These are phyloP conservation scores for Eutypa lata DNA, from an alignment of 2,329 filamentous ascomycete genomes.

Conservation along the genomic window DNA sequence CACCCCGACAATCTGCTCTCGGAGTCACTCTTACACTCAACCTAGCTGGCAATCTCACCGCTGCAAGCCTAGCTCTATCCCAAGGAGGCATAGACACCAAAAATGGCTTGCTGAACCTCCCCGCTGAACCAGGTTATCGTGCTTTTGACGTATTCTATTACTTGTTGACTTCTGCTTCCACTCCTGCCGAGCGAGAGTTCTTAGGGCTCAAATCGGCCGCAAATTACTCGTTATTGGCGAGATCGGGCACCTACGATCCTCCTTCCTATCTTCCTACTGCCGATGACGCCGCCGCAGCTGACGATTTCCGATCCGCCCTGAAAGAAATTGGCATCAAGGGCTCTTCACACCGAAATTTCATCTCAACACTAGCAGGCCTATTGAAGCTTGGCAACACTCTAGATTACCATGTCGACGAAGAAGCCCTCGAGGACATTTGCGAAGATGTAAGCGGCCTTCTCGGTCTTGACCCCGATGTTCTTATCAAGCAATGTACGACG, in stretches of 20 bases:
- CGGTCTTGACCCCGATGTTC: constrained; percentile 80
- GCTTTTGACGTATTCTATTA: constrained; percentile 99
- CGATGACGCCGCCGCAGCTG: constrained; percentile 87
- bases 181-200: constrained; percentile 83
- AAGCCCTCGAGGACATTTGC: constrained; percentile 79
- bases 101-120: constrained; percentile 76
- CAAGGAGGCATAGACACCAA: constrained; percentile 84
- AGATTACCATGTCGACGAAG: constrained; percentile 79
- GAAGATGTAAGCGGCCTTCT: constrained; percentile 86
- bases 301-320: constrained; percentile 84
- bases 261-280: constrained; percentile 88
- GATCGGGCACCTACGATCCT: constrained; percentile 80
- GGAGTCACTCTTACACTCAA: constrained; percentile 80
- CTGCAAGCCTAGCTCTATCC: constrained; percentile 73
- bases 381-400: constrained; percentile 90
- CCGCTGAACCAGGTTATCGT: constrained; percentile 75
- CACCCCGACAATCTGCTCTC: constrained; percentile 75
- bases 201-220: constrained; percentile 75
- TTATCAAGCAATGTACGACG: constrained; percentile 75
- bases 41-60: constrained; percentile 74
- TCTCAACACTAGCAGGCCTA: constrained; percentile 81
- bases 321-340: constrained; percentile 95
- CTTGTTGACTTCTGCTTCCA: constrained; percentile 86
- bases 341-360: constrained; percentile 72
- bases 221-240: constrained; percentile 73